Evolutionary conservation across 345 rosid species (phyloP), one percentile per base, ranked within the genome.

Genomic region (Moringa oleifera): DNA sequence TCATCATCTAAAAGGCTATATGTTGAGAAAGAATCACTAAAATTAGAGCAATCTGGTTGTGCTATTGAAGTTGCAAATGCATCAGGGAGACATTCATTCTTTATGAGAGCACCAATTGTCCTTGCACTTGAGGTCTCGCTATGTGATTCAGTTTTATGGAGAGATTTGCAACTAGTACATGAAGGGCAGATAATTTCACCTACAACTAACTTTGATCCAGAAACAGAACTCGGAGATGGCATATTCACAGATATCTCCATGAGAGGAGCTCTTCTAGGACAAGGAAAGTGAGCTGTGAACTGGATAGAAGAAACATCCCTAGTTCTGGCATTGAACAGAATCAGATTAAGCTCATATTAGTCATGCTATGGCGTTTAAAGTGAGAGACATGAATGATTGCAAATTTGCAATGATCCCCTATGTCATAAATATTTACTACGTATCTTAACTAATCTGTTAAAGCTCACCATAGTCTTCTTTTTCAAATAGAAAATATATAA

Each of bases 1-100:
- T 86, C 91, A 72, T 89, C 96, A 57, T 85, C 96, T 58, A 85
- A 78, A 71, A 84, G 62, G 72, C 80, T 80, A 68, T 80, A 67
- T 58, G 56, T 62, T 8, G 75, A 66, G 59, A 71, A 70, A 23
- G 24, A 59, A 58, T 67, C 72, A 75, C 72, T 73, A 17, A 59
- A 68, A 62, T 63, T 59, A 65, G 64, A 71, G 53, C 53, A 66
- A 36, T 68, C 74, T 3, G 50, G 68, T 55, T 71, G 65, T 72
- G 71, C 78, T 33, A 61, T 17, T 0, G 92, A 85, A 69, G 88
- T 85, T 18, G 54, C 64, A 71, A 71, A 75, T 55, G 85, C 62
- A 62, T 66, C 80, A 8, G 63, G 57, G 10, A 61, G 58, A 66
- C 51, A 2, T 54, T 64, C 68, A 51, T 37, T 47, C 10, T 37